Evolutionary conservation across 495 filamentous ascomycete genomes (phyloP).

Genomic region (Aspergillus taichungensis): DNA sequence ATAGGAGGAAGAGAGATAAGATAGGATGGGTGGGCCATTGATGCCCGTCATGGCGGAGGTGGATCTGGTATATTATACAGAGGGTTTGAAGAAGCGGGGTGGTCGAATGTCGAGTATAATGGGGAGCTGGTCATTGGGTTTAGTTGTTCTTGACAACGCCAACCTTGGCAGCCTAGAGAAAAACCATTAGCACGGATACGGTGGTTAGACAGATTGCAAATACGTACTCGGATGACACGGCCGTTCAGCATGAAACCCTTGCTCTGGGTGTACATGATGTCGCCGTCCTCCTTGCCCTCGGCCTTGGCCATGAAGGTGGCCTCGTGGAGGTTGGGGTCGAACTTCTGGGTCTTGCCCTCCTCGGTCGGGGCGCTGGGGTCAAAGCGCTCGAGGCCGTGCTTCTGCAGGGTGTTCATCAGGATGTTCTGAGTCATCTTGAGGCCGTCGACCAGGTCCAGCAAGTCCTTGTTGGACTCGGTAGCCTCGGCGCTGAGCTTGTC

Average conservation of each 20-base stretch:
- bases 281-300: slow-evolving; percentile 77
- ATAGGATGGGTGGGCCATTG: neutral
- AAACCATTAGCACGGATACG: slow-evolving; percentile 9
- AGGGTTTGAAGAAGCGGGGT: slow-evolving; percentile 1
- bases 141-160: slow-evolving; percentile 73
- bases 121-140: slow-evolving; percentile 4
- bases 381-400: slow-evolving; percentile 89
- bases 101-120: neutral
- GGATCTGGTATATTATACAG: neutral
- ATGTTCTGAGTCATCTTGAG: slow-evolving; percentile 91
- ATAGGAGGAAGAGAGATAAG: slow-evolving; percentile 2
- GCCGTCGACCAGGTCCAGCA: slow-evolving; percentile 75
- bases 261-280: slow-evolving; percentile 84
- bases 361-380: slow-evolving; percentile 57
- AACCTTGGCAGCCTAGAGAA: slow-evolving; percentile 70
- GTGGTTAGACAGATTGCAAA: neutral
- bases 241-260: slow-evolving; percentile 93
- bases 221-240: slow-evolving; percentile 65
- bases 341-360: slow-evolving; percentile 50
- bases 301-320: slow-evolving; percentile 87
- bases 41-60: too few relatives aligned
- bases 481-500: slow-evolving; percentile 52
- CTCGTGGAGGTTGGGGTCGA: slow-evolving; percentile 94
- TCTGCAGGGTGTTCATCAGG: slow-evolving; percentile 79
- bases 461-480: slow-evolving; percentile 47